phyloP scores from a whole-genome alignment of 108 stramenopile genomes.

The Aureococcus anophagefferens region DNA sequence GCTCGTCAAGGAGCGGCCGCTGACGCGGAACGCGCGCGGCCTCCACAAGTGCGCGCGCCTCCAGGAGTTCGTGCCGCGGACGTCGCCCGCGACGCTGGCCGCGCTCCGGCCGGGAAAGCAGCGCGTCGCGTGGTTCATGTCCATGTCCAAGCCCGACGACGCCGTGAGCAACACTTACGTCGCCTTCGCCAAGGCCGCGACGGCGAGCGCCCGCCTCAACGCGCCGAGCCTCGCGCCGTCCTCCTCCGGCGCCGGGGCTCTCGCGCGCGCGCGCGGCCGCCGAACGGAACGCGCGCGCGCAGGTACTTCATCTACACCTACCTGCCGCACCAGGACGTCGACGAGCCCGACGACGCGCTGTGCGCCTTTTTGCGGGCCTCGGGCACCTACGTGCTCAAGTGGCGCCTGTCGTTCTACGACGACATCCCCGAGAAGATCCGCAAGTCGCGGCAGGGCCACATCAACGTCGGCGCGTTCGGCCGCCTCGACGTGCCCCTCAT shows the following conservation, averaged over 20 bases:
- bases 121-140: conserved; percentile 1
- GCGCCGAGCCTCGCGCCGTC: not conserved
- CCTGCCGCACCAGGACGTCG: not conserved
- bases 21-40: too few relatives aligned
- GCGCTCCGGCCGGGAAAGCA: not conserved
- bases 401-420: not conserved
- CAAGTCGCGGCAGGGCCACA: not conserved
- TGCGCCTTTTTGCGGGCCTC: not conserved
- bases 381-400: not conserved
- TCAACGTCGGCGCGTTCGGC: not conserved
- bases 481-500: not conserved
- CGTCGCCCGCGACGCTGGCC: too few relatives aligned
- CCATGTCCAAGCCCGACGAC: conserved; percentile 1
- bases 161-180: not conserved
- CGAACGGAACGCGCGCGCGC: too few relatives aligned
- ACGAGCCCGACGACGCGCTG: not conserved
- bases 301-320: not conserved
- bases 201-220: not conserved
- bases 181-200: not conserved
- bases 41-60: too few relatives aligned
- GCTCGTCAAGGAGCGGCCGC: too few relatives aligned
- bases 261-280: too few relatives aligned
- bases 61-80: too few relatives aligned
- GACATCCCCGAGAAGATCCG: not conserved
- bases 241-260: too few relatives aligned